Conservation (phyloP, 352 stramenopile species). For the Pythium chondricola region DNA sequence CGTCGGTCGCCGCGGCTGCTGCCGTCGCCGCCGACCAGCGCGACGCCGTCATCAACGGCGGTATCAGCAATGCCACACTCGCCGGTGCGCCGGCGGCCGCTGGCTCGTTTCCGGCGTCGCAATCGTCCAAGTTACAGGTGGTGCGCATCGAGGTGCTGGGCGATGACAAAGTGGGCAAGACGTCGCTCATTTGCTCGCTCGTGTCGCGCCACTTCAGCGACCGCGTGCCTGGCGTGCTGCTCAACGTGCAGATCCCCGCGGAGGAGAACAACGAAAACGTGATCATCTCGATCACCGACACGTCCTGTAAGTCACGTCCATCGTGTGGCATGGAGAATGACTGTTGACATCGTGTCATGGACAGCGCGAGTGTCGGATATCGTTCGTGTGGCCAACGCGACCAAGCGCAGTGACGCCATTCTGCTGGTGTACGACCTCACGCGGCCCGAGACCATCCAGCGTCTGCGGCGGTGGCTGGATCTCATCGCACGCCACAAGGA, state of each 20-base stretch:
- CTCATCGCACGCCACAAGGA: slow-evolving; percentile 85
- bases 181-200: slow-evolving; percentile 87
- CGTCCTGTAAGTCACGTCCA: slow-evolving; percentile 67
- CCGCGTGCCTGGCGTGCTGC: slow-evolving; percentile 79
- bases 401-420: slow-evolving; percentile 82
- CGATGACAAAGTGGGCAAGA: slow-evolving; percentile 89
- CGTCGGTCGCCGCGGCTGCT: not conserved
- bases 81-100: not conserved
- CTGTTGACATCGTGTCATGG: not conserved
- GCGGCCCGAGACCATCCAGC: slow-evolving; percentile 80
- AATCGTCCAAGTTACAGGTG: slow-evolving; percentile 67
- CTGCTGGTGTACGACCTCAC: slow-evolving; percentile 84
- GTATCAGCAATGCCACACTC: too few relatives aligned
- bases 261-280: slow-evolving; percentile 88
- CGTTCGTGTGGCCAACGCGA: slow-evolving; percentile 78
- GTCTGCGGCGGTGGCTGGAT: slow-evolving; percentile 76
- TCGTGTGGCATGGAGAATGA: too few relatives aligned
- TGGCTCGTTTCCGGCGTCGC: slow-evolving; percentile 10
- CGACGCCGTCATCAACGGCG: too few relatives aligned
- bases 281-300: slow-evolving; percentile 87
- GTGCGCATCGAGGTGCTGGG: slow-evolving; percentile 86
- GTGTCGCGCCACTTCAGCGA: slow-evolving; percentile 86
- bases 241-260: slow-evolving; percentile 85
- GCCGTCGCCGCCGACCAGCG: slow-evolving; percentile 16
- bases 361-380: slow-evolving; percentile 69